Conservation (phyloP, 352 stramenopile species). For the Pythium aristosporum region DNA sequence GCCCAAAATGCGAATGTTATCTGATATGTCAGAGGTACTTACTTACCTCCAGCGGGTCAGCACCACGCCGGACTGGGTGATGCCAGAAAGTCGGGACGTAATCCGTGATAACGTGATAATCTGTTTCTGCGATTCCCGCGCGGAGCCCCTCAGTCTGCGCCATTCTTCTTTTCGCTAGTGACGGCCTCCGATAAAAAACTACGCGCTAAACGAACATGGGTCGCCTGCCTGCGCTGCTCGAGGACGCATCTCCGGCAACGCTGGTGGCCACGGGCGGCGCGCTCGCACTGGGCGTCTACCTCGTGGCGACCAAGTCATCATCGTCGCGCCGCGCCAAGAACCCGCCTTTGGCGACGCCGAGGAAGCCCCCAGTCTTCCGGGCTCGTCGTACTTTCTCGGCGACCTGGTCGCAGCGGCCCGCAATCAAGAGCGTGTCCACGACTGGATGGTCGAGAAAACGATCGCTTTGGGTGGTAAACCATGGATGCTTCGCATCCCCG, state of each 20-base stretch:
- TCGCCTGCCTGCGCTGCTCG: conserved; percentile 1
- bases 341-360: not conserved
- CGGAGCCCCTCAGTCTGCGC: too few relatives aligned
- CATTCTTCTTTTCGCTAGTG: too few relatives aligned
- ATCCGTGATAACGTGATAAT: too few relatives aligned
- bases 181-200: not conserved
- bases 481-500: conserved; percentile 26
- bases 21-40: too few relatives aligned
- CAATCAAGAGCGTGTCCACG: conserved; percentile 39
- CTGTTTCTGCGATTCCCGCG: too few relatives aligned
- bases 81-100: too few relatives aligned
- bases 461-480: conserved; percentile 20
- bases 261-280: conserved; percentile 13
- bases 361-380: not conserved
- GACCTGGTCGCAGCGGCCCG: conserved; percentile 36
- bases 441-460: conserved; percentile 38
- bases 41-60: too few relatives aligned
- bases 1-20: too few relatives aligned
- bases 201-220: not conserved
- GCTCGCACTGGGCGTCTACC: conserved; percentile 7
- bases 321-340: not conserved
- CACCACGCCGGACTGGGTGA: too few relatives aligned
- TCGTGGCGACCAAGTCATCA: not conserved
- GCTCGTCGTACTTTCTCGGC: conserved; percentile 33
- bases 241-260: conserved; percentile 2